Conservation (phyloP, 371 early-diverging fungal genomes). For the Coemansia sp. region DNA sequence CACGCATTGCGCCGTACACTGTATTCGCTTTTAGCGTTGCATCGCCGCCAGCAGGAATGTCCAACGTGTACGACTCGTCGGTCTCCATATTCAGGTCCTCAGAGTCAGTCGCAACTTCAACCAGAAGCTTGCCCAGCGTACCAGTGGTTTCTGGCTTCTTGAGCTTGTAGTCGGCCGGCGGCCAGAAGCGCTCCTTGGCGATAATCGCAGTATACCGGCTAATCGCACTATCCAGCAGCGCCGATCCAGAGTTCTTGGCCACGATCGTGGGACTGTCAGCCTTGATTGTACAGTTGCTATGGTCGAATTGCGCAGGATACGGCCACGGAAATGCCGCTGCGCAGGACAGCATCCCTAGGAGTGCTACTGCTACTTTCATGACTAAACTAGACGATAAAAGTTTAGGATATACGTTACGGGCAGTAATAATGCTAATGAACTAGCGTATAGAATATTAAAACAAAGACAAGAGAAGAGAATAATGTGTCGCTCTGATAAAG, state of each 20-base stretch:
- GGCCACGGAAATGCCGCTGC: constrained; percentile 47
- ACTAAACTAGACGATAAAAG: not conserved
- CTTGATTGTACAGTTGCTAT: constrained; percentile 29
- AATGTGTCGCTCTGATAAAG: not conserved
- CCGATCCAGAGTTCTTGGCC: constrained; percentile 11
- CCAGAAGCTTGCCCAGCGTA: constrained; percentile 15
- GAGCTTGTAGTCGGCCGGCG: constrained; percentile 48
- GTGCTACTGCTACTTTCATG: constrained; percentile 22
- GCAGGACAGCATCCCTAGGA: constrained; percentile 18
- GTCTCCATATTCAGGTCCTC: constrained; percentile 53
- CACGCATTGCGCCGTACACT: constrained; percentile 75
- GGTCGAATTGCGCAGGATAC: constrained; percentile 20
- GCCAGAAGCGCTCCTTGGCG: constrained; percentile 28
- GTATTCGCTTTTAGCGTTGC: constrained; percentile 60
- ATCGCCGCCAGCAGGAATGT: constrained; percentile 56
- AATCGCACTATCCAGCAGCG: constrained; percentile 27
- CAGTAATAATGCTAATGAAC: not conserved
- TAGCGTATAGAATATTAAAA: not conserved
- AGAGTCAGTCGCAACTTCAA: constrained; percentile 27
- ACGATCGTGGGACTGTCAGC: constrained; percentile 9
- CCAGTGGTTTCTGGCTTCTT: constrained; percentile 1
- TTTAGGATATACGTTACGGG: not conserved
- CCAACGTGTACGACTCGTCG: constrained; percentile 73
- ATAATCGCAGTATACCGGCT: constrained; percentile 43
- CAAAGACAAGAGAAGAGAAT: not conserved